Evolutionary conservation across 1,284 basidiomycete species (phyloP).

Genomic region (Rugosomyces carneus): DNA sequence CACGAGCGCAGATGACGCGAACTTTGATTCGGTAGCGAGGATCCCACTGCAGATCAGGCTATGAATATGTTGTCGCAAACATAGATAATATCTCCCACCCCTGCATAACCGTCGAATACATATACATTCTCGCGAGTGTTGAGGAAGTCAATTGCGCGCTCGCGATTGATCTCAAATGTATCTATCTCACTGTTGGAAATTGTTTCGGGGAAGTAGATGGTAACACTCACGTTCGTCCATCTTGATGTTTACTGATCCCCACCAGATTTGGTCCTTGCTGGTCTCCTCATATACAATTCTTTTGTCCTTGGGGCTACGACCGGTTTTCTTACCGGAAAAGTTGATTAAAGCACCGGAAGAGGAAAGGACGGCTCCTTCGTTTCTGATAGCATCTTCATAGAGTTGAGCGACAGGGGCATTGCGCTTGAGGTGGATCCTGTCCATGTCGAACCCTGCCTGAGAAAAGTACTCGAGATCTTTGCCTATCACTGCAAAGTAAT

Average conservation of each 20-base stretch:
- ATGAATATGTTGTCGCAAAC: conserved; percentile 14
- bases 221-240: conserved; percentile 88
- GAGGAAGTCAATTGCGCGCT: conserved; percentile 98
- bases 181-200: conserved; percentile 39
- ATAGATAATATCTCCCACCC: conserved; percentile 40
- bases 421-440: conserved; percentile 82
- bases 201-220: no score
- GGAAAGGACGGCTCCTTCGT: conserved; percentile 98
- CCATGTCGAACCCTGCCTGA: conserved; percentile 98
- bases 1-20: conserved; percentile 96
- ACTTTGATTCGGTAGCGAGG: conserved; percentile 99
- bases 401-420: conserved; percentile 94
- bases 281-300: conserved; percentile 98
- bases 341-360: conserved; percentile 97
- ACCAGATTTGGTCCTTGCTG: conserved; percentile 98
- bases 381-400: conserved; percentile 97
- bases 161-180: conserved; percentile 99
- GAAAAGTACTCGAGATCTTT: conserved; percentile 97
- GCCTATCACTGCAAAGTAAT: conserved; percentile 74
- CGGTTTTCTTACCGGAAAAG: conserved; percentile 99
- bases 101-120: conserved; percentile 97
- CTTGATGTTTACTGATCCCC: conserved; percentile 99
- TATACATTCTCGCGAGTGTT: conserved; percentile 99
- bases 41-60: conserved; percentile 65
- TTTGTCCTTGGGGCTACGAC: conserved; percentile 98